Conservation (phyloP, 352 stramenopile genomes). For the Paralagenidium karlingii region DNA sequence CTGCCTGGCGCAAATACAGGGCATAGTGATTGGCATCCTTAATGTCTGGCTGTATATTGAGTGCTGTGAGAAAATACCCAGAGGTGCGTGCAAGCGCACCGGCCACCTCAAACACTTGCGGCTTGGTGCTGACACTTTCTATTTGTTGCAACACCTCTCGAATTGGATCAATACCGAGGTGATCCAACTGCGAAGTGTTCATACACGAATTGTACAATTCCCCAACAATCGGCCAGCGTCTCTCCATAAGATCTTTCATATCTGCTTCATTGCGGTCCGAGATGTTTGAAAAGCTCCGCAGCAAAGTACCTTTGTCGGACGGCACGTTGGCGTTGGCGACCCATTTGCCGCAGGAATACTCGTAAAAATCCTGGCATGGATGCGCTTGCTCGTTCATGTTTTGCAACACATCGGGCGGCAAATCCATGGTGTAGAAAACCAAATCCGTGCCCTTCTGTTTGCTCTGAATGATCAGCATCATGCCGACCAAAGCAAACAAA, state of each 20-base stretch:
- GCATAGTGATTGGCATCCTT: conserved; percentile 74
- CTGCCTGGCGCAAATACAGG: conserved; percentile 67
- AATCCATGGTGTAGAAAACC: background rate
- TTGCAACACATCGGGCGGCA: conserved; percentile 12
- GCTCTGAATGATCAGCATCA: background rate
- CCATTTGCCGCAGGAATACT: conserved; percentile 49
- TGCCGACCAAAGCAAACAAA: background rate
- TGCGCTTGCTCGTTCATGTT: conserved; percentile 29
- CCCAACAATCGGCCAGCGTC: conserved; percentile 46
- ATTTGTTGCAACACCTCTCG: conserved; percentile 26
- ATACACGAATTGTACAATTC: conserved; percentile 53
- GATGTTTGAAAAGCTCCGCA: conserved; percentile 29
- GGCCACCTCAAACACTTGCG: conserved; percentile 30
- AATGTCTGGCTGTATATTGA: conserved; percentile 65
- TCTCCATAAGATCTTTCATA: conserved; percentile 39
- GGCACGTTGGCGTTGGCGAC: conserved; percentile 22
- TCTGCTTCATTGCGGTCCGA: conserved; percentile 33
- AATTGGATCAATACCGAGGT: conserved; percentile 21
- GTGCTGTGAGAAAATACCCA: conserved; percentile 68
- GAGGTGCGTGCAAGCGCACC: conserved; percentile 36
- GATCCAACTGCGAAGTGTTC: conserved; percentile 39
- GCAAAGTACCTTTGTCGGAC: conserved; percentile 11
- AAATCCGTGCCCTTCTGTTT: background rate
- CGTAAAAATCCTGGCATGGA: conserved; percentile 65
- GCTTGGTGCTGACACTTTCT: conserved; percentile 12